Conservation (phyloP, 257 asterid species). For the Sherardia arvensis region DNA sequence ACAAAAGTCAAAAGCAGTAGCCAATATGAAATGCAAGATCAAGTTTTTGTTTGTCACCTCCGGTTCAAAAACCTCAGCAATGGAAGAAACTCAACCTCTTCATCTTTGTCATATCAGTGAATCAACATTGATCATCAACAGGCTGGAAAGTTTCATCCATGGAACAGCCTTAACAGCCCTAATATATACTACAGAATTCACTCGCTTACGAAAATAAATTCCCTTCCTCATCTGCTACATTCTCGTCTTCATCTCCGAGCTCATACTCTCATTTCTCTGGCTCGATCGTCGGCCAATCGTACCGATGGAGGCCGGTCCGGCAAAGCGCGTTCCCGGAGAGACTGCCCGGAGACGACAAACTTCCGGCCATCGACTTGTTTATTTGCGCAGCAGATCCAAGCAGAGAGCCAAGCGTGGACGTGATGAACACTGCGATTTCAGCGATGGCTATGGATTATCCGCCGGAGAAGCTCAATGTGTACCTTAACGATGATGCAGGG, state of each 20-base stretch:
- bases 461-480: conserved; percentile 44
- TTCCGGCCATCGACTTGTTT: conserved; percentile 48
- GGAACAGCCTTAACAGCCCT: conserved; percentile 28
- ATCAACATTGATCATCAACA: conserved; percentile 23
- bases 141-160: conserved; percentile 26
- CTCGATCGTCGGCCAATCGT: conserved; percentile 28
- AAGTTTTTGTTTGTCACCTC: no score
- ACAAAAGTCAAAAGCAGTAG: no score
- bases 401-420: conserved; percentile 44
- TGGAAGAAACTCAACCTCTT: conserved; percentile 21
- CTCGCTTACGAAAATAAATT: conserved; percentile 9
- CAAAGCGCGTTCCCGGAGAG: conserved; percentile 34
- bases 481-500: conserved; percentile 61
- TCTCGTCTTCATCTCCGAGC: conserved; percentile 25
- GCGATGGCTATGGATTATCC: no score
- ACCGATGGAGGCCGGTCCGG: conserved; percentile 36
- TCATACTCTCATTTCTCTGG: conserved; percentile 40
- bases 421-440: conserved; percentile 66
- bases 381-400: conserved; percentile 51
- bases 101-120: conserved; percentile 20
- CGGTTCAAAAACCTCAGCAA: no score
- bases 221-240: conserved; percentile 23
- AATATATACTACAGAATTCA: conserved; percentile 32
- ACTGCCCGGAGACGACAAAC: conserved; percentile 22
- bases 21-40: no score